Evolutionary conservation across 1,139 yeast species (phyloP), one percentile per base, ranked within the genome.

Genomic region (Zygosaccharomyces pseudobailii): DNA sequence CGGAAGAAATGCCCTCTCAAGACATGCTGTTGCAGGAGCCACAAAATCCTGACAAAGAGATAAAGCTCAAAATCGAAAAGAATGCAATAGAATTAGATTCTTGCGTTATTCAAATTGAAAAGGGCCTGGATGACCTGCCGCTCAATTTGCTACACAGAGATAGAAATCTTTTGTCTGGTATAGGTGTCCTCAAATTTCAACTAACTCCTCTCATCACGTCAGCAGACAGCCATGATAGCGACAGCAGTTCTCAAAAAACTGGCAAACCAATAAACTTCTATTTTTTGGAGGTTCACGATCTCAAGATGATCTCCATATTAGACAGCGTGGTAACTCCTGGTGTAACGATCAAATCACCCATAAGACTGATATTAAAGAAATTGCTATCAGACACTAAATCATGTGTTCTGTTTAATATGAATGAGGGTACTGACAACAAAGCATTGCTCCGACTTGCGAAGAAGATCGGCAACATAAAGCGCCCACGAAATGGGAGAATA

Each of bases 331-430:
- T 52, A 2, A 43, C 37, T 2, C 47, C 49, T 7, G 42, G 46
- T 8, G 45, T 49, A 25, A 42, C 42, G 39, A 37, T 47, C 20
- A 49, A 47, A 6, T 53, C 59, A 19, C 63, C 62, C 21, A 53
- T 62, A 9, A 54, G 58, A n/a, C 46, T 56, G 31, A 55, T 63
- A 28, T 52, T 62, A 17, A 58, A 56, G 37, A 58, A 58, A 25
- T 38, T 63, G 13, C 42, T 63, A 10, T 48, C 50, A 13, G 55
- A 57, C 37, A 57, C 65, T 10, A 62, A 60, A 43, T 55, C 66
- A 17, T 59, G 56, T 27, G 44, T 55, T 33, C 42, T 57, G 22
- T 53, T 56, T 42, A 44, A 52, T 24, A 43, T 57, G 27, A 42
- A 51, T 36, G 50, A 46, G 27, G 32, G 23, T 3, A 27, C 40